These are phyloP conservation scores for Psilocybe sp. DNA, from an alignment of 768 basidiomycete genomes.

Conservation along the genomic window DNA sequence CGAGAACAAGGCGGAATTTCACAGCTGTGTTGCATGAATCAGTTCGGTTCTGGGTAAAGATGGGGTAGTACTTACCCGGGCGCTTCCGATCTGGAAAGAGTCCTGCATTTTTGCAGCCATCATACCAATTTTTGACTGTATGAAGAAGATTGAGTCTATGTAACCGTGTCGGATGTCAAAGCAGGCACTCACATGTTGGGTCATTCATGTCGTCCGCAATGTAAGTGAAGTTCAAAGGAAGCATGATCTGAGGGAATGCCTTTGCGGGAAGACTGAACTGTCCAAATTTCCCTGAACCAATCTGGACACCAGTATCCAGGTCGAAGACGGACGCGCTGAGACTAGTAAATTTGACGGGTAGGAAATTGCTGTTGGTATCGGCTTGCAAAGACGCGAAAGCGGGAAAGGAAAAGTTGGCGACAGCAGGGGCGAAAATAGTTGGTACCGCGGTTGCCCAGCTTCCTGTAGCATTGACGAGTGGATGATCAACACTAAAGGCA, in stretches of 20 bases:
- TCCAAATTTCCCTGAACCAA: slow-evolving; percentile 67
- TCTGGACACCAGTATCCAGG: slow-evolving; percentile 55
- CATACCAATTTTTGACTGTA: slow-evolving; percentile 72
- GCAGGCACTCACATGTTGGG: slow-evolving; percentile 62
- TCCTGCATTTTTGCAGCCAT: slow-evolving; percentile 65
- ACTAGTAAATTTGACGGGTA: slow-evolving; percentile 72
- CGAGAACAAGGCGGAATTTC: slow-evolving; percentile 61
- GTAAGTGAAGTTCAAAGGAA: slow-evolving; percentile 87
- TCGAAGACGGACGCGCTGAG: slow-evolving; percentile 72
- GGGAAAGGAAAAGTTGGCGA: slow-evolving; percentile 90
- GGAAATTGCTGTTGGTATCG: slow-evolving; percentile 70
- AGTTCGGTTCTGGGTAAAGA: not conserved
- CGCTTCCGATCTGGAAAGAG: slow-evolving; percentile 48
- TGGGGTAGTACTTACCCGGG: slow-evolving; percentile 46
- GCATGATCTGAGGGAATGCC: slow-evolving; percentile 53
- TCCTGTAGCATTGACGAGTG: slow-evolving; percentile 60
- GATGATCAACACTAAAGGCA: slow-evolving; percentile 53
- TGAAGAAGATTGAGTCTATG: slow-evolving; percentile 1
- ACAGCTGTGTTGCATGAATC: slow-evolving; percentile 37
- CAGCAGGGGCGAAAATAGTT: slow-evolving; percentile 65
- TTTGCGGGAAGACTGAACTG: slow-evolving; percentile 64
- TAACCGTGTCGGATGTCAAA: not conserved
- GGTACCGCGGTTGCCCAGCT: slow-evolving; percentile 54
- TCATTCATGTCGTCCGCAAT: slow-evolving; percentile 76
- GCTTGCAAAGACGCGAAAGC: slow-evolving; percentile 72